phyloP scores from a whole-genome alignment of 2,329 filamentous ascomycete genomes.

The Calonectria hawksworthii region DNA sequence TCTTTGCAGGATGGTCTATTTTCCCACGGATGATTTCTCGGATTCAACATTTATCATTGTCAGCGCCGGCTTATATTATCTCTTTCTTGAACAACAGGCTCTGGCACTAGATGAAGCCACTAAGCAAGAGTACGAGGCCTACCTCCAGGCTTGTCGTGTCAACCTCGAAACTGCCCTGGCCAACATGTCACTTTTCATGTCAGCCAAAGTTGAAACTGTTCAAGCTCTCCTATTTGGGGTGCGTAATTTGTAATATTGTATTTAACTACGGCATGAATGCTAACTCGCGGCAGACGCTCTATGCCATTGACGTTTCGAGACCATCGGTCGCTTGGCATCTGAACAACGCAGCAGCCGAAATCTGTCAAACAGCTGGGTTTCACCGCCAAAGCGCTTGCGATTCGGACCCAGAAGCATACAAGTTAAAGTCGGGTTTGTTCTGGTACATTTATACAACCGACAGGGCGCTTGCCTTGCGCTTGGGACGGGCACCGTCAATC shows the following conservation, averaged over 20 bases:
- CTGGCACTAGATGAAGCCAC: constrained; percentile 49
- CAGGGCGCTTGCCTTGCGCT: constrained; percentile 69
- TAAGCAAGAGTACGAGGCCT: constrained; percentile 54
- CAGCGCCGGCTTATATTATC: constrained; percentile 63
- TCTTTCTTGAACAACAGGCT: constrained; percentile 62
- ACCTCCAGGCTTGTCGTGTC: constrained; percentile 58
- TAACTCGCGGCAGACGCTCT: constrained; percentile 62
- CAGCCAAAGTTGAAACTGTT: constrained; percentile 67
- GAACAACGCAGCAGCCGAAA: constrained; percentile 68
- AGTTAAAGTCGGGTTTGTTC: constrained; percentile 60
- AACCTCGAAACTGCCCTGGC: constrained; percentile 66
- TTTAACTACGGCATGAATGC: not conserved
- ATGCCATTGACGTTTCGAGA: constrained; percentile 73
- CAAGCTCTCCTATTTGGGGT: constrained; percentile 72
- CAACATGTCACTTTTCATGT: constrained; percentile 69
- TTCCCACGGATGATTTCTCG: constrained; percentile 64
- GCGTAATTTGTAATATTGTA: constrained; percentile 41
- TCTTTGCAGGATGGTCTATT: constrained; percentile 65
- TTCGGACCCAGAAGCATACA: constrained; percentile 49
- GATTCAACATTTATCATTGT: constrained; percentile 66
- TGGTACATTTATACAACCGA: constrained; percentile 70
- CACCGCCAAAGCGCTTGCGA: constrained; percentile 61
- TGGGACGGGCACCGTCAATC: constrained; percentile 71
- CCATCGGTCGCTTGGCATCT: constrained; percentile 76
- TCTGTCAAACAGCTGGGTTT: constrained; percentile 74